Percentiles rank a stretch among this genome's conserved stretches.
phyloP scores from a whole-genome alignment of 2,329 filamentous ascomycete genomes.

The Elsinoe arachidis region DNA sequence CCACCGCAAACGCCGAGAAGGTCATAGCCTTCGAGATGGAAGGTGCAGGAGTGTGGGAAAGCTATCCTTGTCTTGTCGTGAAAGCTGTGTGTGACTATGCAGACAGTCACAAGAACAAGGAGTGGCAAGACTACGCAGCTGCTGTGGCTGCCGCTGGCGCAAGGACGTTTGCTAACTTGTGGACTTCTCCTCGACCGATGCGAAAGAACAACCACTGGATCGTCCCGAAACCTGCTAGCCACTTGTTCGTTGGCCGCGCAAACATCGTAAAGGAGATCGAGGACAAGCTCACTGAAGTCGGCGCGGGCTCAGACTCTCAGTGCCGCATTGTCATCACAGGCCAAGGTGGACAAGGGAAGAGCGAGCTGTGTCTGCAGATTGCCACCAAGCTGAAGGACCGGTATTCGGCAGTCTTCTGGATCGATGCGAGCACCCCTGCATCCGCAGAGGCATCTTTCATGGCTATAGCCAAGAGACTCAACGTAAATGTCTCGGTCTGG shows the following conservation, averaged over 20 bases:
- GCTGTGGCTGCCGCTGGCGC: conserved; percentile 13
- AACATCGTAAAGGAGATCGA: not conserved
- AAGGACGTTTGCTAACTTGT: not conserved
- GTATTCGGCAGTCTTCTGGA: not conserved
- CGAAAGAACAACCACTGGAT: not conserved
- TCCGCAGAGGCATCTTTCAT: not conserved
- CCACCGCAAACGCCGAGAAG: not conserved
- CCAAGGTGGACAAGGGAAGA: not conserved
- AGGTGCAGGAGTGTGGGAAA: not conserved
- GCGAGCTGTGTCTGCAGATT: not conserved
- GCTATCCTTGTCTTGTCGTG: conserved; percentile 10
- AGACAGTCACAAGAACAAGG: conserved; percentile 13
- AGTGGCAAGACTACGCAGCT: conserved; percentile 5
- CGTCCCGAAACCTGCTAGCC: not conserved
- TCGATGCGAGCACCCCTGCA: not conserved
- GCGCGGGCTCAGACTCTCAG: not conserved
- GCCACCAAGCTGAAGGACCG: not conserved
- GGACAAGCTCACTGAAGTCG: not conserved
- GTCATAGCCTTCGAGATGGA: conserved; percentile 5
- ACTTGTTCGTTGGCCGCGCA: not conserved
- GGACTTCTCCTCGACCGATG: no score
- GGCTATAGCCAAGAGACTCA: not conserved
- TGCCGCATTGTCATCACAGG: not conserved
- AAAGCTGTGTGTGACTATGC: conserved; percentile 14
- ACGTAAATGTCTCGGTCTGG: not conserved